Base-by-base conservation (phyloP, 768 basidiomycete species). In the Russula ochroleuca region DNA sequence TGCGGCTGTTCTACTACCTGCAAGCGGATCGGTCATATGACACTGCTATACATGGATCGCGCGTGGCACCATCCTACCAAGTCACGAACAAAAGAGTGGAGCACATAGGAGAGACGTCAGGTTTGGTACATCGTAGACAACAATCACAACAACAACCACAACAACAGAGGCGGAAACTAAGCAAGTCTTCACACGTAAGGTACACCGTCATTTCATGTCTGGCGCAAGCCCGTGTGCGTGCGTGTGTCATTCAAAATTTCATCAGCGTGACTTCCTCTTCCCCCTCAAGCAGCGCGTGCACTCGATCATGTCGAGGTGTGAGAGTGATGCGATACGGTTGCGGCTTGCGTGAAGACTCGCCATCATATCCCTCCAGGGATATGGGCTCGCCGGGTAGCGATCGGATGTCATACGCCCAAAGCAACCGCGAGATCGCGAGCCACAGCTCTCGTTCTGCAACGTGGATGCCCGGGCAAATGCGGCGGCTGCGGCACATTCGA, bases 391-490 rank as follows among this genome's bases (percentile, higher is more conserved):
- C 76, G 0, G 79, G 77, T 11, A 80, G 71, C 38, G 74, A 70
- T 45, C 75, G 74, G 69, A 81, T 75, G 37, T 68, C 74, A 71
- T 79, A 82, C 1, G 79, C 76, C 81, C 80, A 82, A 11, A 81
- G 72, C 72, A 81, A 73, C 25, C 76, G 76, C 2, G 80, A 74
- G 58, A 81, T 77, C 15, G 75, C 76, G 15, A 81, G 72, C 68
- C 71, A 80, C 41, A 81, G 70, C 68, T 81, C 79, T 31, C 76
- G 74, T 54, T 81, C 80, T 3, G 79, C 79, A 11, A 80, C 73
- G 68, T 73, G 69, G 67, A 80, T 76, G 15, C 77, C 79, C 1
- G 78, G 78, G 63, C 80, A 81, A 43, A 80, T 77, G 73, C 15
- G 69, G 14, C 74, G 73, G 2, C 73, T 72, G 38, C 19, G 48